Percentiles rank a stretch among this genome's conserved stretches.
phyloP scores from a whole-genome alignment of 1,284 basidiomycete genomes.

The Marasmius tenuissimus region DNA sequence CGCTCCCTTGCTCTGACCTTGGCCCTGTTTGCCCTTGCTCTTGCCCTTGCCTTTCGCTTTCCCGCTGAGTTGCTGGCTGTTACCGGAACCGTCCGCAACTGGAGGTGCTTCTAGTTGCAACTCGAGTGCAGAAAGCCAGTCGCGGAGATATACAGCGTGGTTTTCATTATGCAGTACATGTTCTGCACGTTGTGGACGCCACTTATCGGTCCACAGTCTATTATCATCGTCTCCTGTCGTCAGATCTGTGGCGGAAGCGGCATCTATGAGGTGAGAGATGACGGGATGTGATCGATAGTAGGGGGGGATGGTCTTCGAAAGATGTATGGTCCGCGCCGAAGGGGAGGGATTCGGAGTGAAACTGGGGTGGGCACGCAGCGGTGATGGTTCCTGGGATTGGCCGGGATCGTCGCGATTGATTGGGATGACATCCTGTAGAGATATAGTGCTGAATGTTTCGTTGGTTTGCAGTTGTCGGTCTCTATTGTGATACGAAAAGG shows the following conservation, averaged over 20 bases:
- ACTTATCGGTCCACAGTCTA: conserved; percentile 76
- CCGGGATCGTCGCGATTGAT: not conserved
- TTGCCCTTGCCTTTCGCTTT: conserved; percentile 13
- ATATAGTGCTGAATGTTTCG: not conserved
- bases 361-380: not conserved
- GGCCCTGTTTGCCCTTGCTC: conserved; percentile 20
- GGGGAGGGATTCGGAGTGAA: conserved; percentile 12
- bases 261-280: conserved; percentile 45
- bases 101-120: conserved; percentile 47
- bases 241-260: conserved; percentile 15
- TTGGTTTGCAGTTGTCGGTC: not conserved
- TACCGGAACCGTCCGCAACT: not conserved
- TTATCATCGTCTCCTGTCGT: conserved; percentile 25
- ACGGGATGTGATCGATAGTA: conserved; percentile 46
- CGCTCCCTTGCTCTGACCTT: conserved; percentile 35
- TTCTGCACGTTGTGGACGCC: conserved; percentile 70
- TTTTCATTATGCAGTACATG: conserved; percentile 84
- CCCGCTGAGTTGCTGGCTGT: not conserved
- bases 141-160: conserved; percentile 73
- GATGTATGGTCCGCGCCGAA: conserved; percentile 28
- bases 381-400: not conserved
- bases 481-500: conserved; percentile 18
- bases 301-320: not conserved
- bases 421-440: conserved; percentile 1
- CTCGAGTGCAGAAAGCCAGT: conserved; percentile 78